Conservation (phyloP, 331 rosid species). For the Malus hybrid region DNA sequence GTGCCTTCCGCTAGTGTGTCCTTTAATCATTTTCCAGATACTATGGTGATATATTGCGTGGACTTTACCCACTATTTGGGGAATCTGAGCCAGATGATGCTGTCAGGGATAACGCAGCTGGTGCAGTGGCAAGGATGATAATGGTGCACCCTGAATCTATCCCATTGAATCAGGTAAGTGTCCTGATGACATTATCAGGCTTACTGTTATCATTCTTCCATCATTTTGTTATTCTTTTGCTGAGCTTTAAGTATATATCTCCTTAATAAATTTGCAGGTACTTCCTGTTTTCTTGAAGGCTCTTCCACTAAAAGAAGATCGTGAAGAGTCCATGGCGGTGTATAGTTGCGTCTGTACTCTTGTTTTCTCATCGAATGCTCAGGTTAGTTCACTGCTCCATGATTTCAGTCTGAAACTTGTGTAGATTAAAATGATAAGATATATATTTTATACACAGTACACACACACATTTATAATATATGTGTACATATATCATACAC, state of each 20-base stretch:
- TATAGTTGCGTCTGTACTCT: conserved; percentile 75
- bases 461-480: neutral
- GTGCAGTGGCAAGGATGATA: conserved; percentile 98
- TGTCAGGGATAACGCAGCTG: conserved; percentile 96
- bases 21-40: conserved; percentile 55
- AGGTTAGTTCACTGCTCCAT: conserved; percentile 35
- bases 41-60: conserved; percentile 67
- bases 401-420: neutral
- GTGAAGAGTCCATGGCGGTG: conserved; percentile 87
- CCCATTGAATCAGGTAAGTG: conserved; percentile 77
- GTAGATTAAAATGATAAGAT: neutral
- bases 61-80: conserved; percentile 87
- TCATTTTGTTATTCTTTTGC: neutral
- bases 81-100: conserved; percentile 97
- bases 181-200: neutral
- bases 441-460: neutral
- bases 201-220: neutral
- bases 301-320: conserved; percentile 96
- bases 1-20: conserved; percentile 19
- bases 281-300: conserved; percentile 85
- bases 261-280: conserved; percentile 50
- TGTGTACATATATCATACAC: neutral
- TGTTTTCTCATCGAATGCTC: conserved; percentile 83
- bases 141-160: conserved; percentile 92
- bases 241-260: neutral